Base-by-base conservation (phyloP, 495 filamentous ascomycete species). In the Filosporella fistucella region DNA sequence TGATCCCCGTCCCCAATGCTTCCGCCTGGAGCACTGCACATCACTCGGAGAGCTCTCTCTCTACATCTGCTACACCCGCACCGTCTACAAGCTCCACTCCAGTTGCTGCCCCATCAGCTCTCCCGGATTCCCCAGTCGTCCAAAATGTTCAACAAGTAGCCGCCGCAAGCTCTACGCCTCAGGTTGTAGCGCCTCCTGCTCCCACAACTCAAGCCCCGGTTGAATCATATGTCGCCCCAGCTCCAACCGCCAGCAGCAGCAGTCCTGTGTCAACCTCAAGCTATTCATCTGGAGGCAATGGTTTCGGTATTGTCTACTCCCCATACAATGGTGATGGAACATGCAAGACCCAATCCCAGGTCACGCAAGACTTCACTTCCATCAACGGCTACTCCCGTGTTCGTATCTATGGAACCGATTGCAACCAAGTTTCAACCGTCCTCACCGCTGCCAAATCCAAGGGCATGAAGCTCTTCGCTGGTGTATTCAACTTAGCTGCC, bases 361-460 rank as follows among this genome's bases (percentile, higher is more conserved):
- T 95, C 16, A 68, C 75, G 47, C 51, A 61, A 1, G 89, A 95
- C 58, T 74, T 93, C 45, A 63, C 63, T 2, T 57, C 56, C 36
- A 59, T 74, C 34, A 64, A 63, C 4, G 58, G 60, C 6, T 88
- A 81, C 65, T 62, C 71, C 11, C 61, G 81, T 22, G 63, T 95
- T 42, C 84, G 90, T 43, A 75, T 90, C 55, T 95, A 96, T 62
- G 89, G 89, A 28, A 76, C 77, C 25, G 87, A 89, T 62, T 94
- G 89, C 64, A 68, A 85, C 55, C 84, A 89, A 58, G 71, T 88
- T 11, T 52, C 67, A 1, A 76, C 68, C 10, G 81, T 86, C 4
- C 61, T 82, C 4, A 58, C 66, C 6, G 82, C 82, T 2, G 84
- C 78, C 2, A 74, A 76, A 21, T 58, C 66, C 5, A 69, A 76